These are phyloP conservation scores for Rhodosporidiobolus sp. DNA, from an alignment of 768 basidiomycete genomes.

Conservation along the genomic window DNA sequence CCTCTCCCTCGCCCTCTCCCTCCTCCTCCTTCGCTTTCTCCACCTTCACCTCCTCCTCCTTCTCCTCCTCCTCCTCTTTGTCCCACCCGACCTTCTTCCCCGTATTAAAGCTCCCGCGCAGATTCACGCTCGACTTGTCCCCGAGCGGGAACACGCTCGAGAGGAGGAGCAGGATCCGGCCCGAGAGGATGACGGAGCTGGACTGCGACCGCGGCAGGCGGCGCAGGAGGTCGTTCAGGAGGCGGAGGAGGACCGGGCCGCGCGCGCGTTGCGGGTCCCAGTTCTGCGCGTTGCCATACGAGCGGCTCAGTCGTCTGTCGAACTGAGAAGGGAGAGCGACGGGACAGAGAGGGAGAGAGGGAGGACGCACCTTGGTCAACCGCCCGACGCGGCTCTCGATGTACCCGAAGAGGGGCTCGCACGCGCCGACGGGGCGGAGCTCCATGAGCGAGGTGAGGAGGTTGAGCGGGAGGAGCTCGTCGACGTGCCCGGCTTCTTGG, in stretches of 20 bases:
- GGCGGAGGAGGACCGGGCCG: conserved; percentile 75
- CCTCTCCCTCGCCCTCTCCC: conserved; percentile 37
- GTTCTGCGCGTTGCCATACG: conserved; percentile 49
- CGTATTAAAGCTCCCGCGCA: conserved; percentile 73
- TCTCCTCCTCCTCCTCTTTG: conserved; percentile 52
- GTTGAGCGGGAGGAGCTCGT: conserved; percentile 66
- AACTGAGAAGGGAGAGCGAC: neutral
- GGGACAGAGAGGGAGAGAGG: neutral
- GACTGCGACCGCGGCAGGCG: conserved; percentile 70
- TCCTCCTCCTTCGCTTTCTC: conserved; percentile 14
- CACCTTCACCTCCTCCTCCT: conserved; percentile 27
- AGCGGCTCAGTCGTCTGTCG: neutral
- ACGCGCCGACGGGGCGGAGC: conserved; percentile 76
- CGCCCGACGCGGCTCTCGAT: conserved; percentile 69
- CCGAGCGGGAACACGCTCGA: conserved; percentile 81
- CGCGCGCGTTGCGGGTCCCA: conserved; percentile 85
- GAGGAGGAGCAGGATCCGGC: conserved; percentile 80
- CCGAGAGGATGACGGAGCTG: conserved; percentile 80
- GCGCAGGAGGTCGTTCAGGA: conserved; percentile 79
- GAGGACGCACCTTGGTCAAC: conserved; percentile 54
- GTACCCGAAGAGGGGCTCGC: conserved; percentile 84
- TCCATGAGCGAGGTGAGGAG: conserved; percentile 58
- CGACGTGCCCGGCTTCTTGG: conserved; percentile 77
- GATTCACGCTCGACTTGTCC: conserved; percentile 85
- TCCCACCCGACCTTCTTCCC: conserved; percentile 48